Evolutionary conservation across 2,329 filamentous ascomycete genomes (phyloP).

Genomic region (Colletotrichum simmondsii): DNA sequence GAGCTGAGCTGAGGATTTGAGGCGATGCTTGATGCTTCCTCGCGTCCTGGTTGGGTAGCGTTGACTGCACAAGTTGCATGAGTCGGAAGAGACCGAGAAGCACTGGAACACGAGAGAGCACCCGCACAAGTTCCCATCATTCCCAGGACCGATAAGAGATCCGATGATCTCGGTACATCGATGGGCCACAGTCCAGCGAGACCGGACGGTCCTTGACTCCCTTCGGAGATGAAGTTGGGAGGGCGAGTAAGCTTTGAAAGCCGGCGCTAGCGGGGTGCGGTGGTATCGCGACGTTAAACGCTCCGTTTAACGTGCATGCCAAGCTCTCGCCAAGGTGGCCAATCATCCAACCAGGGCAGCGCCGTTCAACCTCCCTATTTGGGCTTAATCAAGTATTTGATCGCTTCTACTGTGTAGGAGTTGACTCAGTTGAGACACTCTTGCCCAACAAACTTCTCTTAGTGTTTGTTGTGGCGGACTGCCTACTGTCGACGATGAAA

Average conservation of each 20-base stretch:
- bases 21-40: not conserved
- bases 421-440: not conserved
- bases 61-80: not conserved
- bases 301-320: slow-evolving; percentile 11
- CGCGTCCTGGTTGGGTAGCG: not conserved
- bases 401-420: not conserved
- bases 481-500: not conserved
- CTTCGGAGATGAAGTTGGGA: slow-evolving; percentile 14
- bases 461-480: too few relatives aligned
- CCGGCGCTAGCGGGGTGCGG: slow-evolving; percentile 10
- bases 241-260: slow-evolving; percentile 15
- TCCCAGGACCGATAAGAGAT: not conserved
- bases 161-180: not conserved
- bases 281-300: slow-evolving; percentile 9
- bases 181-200: not conserved
- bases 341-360: slow-evolving; percentile 22
- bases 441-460: too few relatives aligned
- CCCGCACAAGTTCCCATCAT: not conserved
- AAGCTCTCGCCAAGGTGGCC: slow-evolving; percentile 23
- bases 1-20: not conserved
- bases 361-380: slow-evolving; percentile 20
- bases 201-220: not conserved
- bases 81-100: not conserved
- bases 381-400: not conserved
- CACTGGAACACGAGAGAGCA: not conserved